Conservation (phyloP, 2,329 filamentous ascomycete species). For the Drechslerella dactyloides region DNA sequence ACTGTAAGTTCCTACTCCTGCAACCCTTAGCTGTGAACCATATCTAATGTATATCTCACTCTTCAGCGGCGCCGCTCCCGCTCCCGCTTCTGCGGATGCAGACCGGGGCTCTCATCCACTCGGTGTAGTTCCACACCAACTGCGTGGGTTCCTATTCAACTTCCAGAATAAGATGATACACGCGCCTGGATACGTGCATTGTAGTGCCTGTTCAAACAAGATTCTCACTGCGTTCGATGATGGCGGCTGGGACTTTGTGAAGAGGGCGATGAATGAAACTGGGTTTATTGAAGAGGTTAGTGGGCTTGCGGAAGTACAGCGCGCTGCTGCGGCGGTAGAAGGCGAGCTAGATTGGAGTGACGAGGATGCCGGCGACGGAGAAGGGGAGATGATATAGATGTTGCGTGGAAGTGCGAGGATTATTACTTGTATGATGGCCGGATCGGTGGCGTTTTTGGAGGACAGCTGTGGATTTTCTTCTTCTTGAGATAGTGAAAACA, state of each 20-base stretch:
- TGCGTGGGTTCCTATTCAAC: constrained; percentile 76
- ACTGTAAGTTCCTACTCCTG: constrained; percentile 57
- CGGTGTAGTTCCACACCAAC: constrained; percentile 77
- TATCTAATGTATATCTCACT: constrained; percentile 8
- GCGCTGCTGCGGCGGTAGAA: constrained; percentile 62
- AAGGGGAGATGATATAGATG: constrained; percentile 54
- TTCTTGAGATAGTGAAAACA: too few species aligned
- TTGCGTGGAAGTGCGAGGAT: neutral
- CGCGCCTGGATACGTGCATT: constrained; percentile 78
- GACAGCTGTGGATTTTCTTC: too few species aligned
- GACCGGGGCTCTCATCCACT: constrained; percentile 69
- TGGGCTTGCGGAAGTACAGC: constrained; percentile 74
- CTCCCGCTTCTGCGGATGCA: constrained; percentile 52
- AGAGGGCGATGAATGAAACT: constrained; percentile 73
- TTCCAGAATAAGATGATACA: constrained; percentile 77
- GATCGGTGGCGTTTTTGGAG: neutral
- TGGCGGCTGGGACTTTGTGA: constrained; percentile 78
- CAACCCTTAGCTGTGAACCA: neutral
- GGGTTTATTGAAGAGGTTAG: constrained; percentile 80
- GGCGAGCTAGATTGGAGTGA: constrained; percentile 60
- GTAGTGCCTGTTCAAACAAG: constrained; percentile 76
- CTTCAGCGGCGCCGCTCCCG: constrained; percentile 54
- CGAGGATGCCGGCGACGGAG: constrained; percentile 68
- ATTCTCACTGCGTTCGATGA: constrained; percentile 72
- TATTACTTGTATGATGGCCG: neutral